Base-by-base conservation (phyloP, 2,329 filamentous ascomycete genomes). In the Arthrinium puccinioides region DNA sequence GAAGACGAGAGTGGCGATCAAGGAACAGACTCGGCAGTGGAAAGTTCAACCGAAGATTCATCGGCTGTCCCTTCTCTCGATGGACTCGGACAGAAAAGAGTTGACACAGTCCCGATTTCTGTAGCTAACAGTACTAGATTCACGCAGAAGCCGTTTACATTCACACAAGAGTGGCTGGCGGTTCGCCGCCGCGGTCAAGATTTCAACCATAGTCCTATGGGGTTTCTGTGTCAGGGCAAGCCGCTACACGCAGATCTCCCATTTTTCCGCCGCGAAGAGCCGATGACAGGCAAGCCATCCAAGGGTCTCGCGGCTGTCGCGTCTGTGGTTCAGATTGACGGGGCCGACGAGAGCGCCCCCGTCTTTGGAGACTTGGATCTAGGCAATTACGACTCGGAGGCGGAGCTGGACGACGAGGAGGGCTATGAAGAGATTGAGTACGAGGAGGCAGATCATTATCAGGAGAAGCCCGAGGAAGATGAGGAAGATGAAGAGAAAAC, bases 151-250 rank as follows among this genome's bases (percentile, higher is more conserved):
- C 66, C 67, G 0, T 44, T 67, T 5, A 57, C 51, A 0, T 76
- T 76, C 48, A 49, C 78, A 1, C 66, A 70, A 23, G 74, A 79
- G 34, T 80, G 74, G 70, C 54, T 79, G 1, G 59, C 69, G 0
- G 44, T 72, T 0, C 63, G 70, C 0, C 67, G 75, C 1, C 69
- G 69, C n/a, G 72, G 72, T 0, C 73, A 78, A 41, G 76, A 80
- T 40, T 70, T 79, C 38, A 52, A 63, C 9, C 70, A 79, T 16
- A 79, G 73, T 0, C 76, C 76, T 0, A 77, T 79, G 66, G 75
- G 74, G 0, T 74, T 70, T 46, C 39, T 79, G 5, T 69, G 67
- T 3, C 69, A 71, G 10, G 70, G 74, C 10, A 74, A 72, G 41
- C 49, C 57, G 1, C 56, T 81, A 0, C 55, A 55, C 0, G 49